Conservation (phyloP, 805 yeast species). For the Tetrapisispora fleetii region DNA sequence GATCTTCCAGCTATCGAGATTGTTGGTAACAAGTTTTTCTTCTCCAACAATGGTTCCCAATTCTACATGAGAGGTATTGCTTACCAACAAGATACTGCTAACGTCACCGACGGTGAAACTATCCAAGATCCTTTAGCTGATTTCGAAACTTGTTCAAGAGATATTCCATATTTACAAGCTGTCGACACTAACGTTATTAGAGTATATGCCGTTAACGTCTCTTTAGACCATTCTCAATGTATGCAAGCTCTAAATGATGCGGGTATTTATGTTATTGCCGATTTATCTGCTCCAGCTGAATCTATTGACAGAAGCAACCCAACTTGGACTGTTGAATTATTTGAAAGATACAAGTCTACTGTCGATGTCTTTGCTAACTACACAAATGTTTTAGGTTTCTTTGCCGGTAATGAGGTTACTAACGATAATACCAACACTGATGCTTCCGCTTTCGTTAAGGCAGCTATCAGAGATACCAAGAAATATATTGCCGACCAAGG, state of each 20-base stretch:
- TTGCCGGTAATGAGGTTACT: conserved; percentile 81
- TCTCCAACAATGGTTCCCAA: conserved; percentile 67
- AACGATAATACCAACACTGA: conserved; percentile 55
- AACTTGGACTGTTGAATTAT: conserved; percentile 52
- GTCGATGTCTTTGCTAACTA: conserved; percentile 61
- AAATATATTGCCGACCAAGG: conserved; percentile 49
- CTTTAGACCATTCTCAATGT: conserved; percentile 57
- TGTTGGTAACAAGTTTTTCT: conserved; percentile 70
- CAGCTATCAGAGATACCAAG: conserved; percentile 72
- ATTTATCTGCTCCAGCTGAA: conserved; percentile 55
- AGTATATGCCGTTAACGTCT: conserved; percentile 64
- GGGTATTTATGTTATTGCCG: conserved; percentile 75
- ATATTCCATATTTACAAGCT: conserved; percentile 56
- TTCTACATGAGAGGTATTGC: conserved; percentile 73
- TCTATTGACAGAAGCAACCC: conserved; percentile 58
- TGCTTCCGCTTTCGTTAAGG: conserved; percentile 75
- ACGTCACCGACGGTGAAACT: conserved; percentile 34
- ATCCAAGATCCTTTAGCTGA: conserved; percentile 69
- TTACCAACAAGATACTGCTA: conserved; percentile 60
- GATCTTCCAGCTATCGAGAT: conserved; percentile 58
- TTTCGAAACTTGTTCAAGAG: conserved; percentile 52
- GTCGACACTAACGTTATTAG: conserved; percentile 61
- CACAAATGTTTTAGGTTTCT: conserved; percentile 69
- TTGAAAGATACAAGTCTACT: conserved; percentile 57
- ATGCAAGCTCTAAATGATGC: conserved; percentile 58